Evolutionary conservation across 208 protist genomes (phyloP).

Genomic region (Herpetomonas muscarum): DNA sequence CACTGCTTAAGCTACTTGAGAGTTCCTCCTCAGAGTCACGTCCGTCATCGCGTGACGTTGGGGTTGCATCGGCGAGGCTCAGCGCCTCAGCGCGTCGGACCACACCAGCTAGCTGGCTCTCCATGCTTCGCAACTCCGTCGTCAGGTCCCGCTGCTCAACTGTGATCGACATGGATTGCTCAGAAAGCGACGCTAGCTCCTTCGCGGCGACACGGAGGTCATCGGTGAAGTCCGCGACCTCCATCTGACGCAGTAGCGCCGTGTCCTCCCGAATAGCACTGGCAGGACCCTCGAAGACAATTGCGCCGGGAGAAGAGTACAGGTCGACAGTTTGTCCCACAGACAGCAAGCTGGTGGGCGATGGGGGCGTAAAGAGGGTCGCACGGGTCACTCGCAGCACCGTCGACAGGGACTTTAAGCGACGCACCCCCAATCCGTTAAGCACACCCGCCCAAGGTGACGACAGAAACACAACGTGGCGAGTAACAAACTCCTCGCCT

Average conservation of each 20-base stretch:
- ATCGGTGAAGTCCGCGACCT: constrained; percentile 5
- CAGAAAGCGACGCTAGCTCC: background rate
- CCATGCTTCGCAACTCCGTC: no score
- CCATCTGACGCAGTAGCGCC: constrained; percentile 23
- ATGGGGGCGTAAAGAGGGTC: constrained; percentile 30
- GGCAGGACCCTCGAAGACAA: constrained; percentile 49
- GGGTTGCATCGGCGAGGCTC: no score
- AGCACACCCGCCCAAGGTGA: constrained; percentile 34
- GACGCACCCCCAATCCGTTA: constrained; percentile 25
- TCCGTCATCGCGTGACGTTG: no score
- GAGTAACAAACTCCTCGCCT: constrained; percentile 16
- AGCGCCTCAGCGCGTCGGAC: no score
- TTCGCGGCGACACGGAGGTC: constrained; percentile 5
- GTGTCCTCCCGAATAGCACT: constrained; percentile 37
- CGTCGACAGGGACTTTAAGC: constrained; percentile 37
- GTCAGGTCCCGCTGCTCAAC: no score
- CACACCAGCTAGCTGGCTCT: no score
- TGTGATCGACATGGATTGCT: no score
- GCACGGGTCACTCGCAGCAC: constrained; percentile 53
- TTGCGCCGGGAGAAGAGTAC: constrained; percentile 65
- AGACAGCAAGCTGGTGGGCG: constrained; percentile 16
- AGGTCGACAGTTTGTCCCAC: constrained; percentile 67
- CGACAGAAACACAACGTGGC: constrained; percentile 66
- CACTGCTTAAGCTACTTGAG: no score
- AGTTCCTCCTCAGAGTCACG: no score